These are phyloP conservation scores for Lasiodiplodia sp. DNA, from an alignment of 2,329 filamentous ascomycete genomes.

Conservation along the genomic window DNA sequence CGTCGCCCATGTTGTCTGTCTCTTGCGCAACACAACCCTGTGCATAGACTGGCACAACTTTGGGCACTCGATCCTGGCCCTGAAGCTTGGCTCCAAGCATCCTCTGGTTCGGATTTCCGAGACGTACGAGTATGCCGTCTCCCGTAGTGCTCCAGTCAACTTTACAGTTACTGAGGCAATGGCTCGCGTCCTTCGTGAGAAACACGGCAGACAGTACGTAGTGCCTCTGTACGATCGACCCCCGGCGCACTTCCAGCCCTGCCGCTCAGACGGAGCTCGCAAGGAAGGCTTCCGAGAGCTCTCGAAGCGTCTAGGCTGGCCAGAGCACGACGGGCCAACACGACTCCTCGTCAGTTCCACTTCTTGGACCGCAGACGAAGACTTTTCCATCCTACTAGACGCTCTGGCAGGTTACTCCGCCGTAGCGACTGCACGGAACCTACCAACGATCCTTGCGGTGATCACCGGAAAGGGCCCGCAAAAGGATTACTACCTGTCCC, in stretches of 20 bases:
- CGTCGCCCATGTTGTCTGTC: slow-evolving; percentile 74
- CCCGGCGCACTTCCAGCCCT: slow-evolving; percentile 79
- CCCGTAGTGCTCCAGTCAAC: slow-evolving; percentile 73
- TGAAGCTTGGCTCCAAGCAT: slow-evolving; percentile 69
- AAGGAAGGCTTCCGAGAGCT: slow-evolving; percentile 46
- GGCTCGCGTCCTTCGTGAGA: slow-evolving; percentile 71
- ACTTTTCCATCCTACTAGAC: slow-evolving; percentile 86
- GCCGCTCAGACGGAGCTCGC: slow-evolving; percentile 52
- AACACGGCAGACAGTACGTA: slow-evolving; percentile 35
- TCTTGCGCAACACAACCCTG: slow-evolving; percentile 79
- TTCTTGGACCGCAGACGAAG: slow-evolving; percentile 96
- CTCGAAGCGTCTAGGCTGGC: slow-evolving; percentile 66
- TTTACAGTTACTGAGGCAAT: slow-evolving; percentile 92
- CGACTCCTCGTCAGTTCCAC: slow-evolving; percentile 89
- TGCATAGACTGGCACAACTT: slow-evolving; percentile 99
- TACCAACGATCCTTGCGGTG: slow-evolving; percentile 79
- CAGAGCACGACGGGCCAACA: slow-evolving; percentile 68
- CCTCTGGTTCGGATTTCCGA: slow-evolving; percentile 80
- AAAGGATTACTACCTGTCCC: slow-evolving; percentile 74
- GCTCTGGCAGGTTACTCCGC: slow-evolving; percentile 79
- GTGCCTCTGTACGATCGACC: slow-evolving; percentile 79
- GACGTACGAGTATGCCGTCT: slow-evolving; percentile 78
- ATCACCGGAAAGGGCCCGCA: slow-evolving; percentile 95
- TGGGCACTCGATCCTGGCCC: slow-evolving; percentile 87
- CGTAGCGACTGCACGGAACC: slow-evolving; percentile 52